Base-by-base conservation (phyloP, 176 grass and related monocot species). In the Avena eriantha region DNA sequence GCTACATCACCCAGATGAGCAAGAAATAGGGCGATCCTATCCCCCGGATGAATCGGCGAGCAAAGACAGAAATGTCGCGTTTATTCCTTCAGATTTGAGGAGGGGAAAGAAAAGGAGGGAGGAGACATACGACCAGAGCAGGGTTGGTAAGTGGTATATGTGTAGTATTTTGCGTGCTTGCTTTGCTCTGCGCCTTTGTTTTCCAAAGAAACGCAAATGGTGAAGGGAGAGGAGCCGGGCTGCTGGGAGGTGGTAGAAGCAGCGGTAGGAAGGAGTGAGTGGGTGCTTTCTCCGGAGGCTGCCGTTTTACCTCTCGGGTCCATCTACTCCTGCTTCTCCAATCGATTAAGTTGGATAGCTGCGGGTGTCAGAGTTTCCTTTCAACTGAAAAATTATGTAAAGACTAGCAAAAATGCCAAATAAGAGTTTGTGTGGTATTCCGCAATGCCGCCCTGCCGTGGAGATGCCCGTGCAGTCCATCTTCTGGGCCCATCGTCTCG, bases 71-170 rank as follows among this genome's bases (percentile, higher is more conserved):
- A 18, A 34, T 58, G 48, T 45, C 46, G 46, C 22, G 46, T 50
- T 75, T 74, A 49, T 65, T 77, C 59, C 73, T 85, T 67, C 31
- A 29, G 83, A 77, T 85, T 85, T 68, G 60, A 48, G 43, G 29
- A 34, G 19, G 67, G 60, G 19, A 35, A 29, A 36, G 53, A 66
- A 33, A 19, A 35, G n/a, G 41, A 54, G 33, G 12, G 26, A 41
- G 10, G 63, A 78, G 78, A 74, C 73, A 67, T 75, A 68, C 46
- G 43, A 34, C 0, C 7, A n/a, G 73, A 80, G 75, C 84, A 65
- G 72, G 80, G 89, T 90, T 80, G 89, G 85, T 90, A 65, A 87
- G 85, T 84, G 67, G 80, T 83, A 58, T 76, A 67, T 83, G 75
- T 84, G 84, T 68, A 59, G 81, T 87, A 87, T 74, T 78, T 48